phyloP scores from a whole-genome alignment of 2,329 filamentous ascomycete genomes.

The Calonectria pseudoreteaudii region DNA sequence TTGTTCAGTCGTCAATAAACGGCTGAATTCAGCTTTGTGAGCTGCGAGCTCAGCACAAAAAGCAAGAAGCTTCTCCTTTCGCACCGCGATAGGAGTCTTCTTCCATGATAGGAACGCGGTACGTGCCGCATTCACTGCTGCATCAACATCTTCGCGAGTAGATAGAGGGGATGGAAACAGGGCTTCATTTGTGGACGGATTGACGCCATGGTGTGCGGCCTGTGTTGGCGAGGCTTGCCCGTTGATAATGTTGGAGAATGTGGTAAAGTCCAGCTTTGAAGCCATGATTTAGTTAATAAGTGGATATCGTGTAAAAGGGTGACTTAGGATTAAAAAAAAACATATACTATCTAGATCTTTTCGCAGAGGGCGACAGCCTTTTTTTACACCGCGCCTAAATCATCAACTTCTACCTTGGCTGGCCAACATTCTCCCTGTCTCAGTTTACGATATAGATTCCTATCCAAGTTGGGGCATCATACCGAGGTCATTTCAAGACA shows the following conservation, averaged over 20 bases:
- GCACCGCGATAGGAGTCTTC: slow-evolving; percentile 47
- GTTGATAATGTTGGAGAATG: slow-evolving; percentile 59
- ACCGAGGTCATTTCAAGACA: neutral
- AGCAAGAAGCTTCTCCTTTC: slow-evolving; percentile 38
- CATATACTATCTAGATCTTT: neutral
- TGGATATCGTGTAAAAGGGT: neutral
- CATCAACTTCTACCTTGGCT: neutral
- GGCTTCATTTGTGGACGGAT: slow-evolving; percentile 61
- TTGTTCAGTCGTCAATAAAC: slow-evolving; percentile 16
- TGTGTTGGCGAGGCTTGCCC: slow-evolving; percentile 56
- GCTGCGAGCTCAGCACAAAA: slow-evolving; percentile 9
- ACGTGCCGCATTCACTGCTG: slow-evolving; percentile 61
- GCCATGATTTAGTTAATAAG: neutral
- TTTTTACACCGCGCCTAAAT: neutral
- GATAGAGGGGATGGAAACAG: slow-evolving; percentile 63
- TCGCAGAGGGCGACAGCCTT: neutral
- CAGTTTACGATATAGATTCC: neutral
- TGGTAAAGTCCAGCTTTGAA: neutral
- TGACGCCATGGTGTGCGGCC: slow-evolving; percentile 60
- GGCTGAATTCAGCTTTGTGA: slow-evolving; percentile 28
- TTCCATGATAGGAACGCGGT: slow-evolving; percentile 61
- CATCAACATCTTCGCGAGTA: slow-evolving; percentile 61
- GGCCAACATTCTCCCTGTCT: neutral
- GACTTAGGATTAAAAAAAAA: neutral
- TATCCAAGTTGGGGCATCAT: no score